Base-by-base conservation (phyloP, 768 basidiomycete genomes). In the Xanthoconium purpureum region DNA sequence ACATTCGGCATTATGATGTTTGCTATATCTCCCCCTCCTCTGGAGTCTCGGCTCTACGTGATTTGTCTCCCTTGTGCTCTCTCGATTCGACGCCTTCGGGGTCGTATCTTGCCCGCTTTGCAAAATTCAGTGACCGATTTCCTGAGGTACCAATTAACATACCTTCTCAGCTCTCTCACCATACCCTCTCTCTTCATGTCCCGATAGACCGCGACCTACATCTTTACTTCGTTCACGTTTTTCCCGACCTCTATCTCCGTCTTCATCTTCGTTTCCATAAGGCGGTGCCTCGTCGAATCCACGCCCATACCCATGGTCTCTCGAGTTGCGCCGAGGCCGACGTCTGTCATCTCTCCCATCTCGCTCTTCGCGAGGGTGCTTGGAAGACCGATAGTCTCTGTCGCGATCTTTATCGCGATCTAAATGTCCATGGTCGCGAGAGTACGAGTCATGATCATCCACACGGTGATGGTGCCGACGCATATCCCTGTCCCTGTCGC, bases 21-120 rank as follows among this genome's bases (percentile, higher is more conserved):
- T 17, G n/a, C n/a, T 42, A 92, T 63, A 94, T 94, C 69, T 93
- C 91, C 28, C 91, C 91, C 69, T 94, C 91, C 74, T 94, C 91
- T 3, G 91, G 91, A 43, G 85, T 90, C 67, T 92, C 91, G 38
- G 78, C 89, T 47, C 88, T 66, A 29, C 58, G 78, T 14, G 73
- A 73, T 54, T 67, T 67, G 38, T 73, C 63, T 13, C 74, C 73
- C 29, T 65, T 72, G 57, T 74, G 78, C 43, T 78, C 78, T 59
- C 75, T 80, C 20, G 74, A 66, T 14, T 80, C 78, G 69, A 47
- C 76, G 69, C 20, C 71, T 70, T 78, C 78, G 20, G 71, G 73
- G 29, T 83, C 82, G 57, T 81, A 83, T 55, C 81, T 76, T 48
- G 83, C 70, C 46, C 84, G 78, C 84, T 86, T 62, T 36, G 46